A percentile compares a stretch with the other conserved stretches of the same genome.
Evolutionary conservation across 2,329 filamentous ascomycete species (phyloP).

Genomic region (Teratosphaeriaceae sp.): DNA sequence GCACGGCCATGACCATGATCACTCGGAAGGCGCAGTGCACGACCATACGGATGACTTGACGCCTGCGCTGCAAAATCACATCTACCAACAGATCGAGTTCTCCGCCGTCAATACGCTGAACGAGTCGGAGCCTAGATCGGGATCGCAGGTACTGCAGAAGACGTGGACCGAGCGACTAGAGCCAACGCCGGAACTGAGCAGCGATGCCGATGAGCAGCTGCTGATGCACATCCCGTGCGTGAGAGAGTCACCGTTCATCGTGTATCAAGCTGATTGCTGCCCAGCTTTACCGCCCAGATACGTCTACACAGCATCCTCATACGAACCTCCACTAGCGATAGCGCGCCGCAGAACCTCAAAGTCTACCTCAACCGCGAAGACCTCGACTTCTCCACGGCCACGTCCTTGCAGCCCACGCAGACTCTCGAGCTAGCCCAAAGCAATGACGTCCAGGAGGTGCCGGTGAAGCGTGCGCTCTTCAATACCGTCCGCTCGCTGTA

Average conservation of each 20-base stretch:
- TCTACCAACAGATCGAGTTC: conserved; percentile 91
- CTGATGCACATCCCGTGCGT: conserved; percentile 78
- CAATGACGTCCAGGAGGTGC: conserved; percentile 75
- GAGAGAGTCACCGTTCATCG: background rate
- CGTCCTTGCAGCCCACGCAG: conserved; percentile 60
- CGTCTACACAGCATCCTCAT: conserved; percentile 86
- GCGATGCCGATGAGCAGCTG: conserved; percentile 88
- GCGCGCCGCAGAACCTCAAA: conserved; percentile 75
- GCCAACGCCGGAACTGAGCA: conserved; percentile 67
- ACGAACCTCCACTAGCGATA: conserved; percentile 64
- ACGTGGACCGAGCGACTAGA: conserved; percentile 78
- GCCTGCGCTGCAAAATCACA: conserved; percentile 80
- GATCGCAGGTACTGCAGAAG: conserved; percentile 75
- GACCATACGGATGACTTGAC: conserved; percentile 91
- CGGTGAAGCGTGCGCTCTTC: conserved; percentile 83
- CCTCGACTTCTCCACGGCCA: conserved; percentile 74
- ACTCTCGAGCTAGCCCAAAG: conserved; percentile 71
- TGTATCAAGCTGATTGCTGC: background rate
- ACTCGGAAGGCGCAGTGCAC: conserved; percentile 57
- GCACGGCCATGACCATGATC: conserved; percentile 37
- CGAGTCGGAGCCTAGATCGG: conserved; percentile 62
- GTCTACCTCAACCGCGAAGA: conserved; percentile 82
- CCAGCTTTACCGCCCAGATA: conserved; percentile 84
- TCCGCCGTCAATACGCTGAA: conserved; percentile 79
- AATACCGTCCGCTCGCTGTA: conserved; percentile 74